phyloP scores from a whole-genome alignment of 495 filamentous ascomycete species.

The Trichoderma virens region DNA sequence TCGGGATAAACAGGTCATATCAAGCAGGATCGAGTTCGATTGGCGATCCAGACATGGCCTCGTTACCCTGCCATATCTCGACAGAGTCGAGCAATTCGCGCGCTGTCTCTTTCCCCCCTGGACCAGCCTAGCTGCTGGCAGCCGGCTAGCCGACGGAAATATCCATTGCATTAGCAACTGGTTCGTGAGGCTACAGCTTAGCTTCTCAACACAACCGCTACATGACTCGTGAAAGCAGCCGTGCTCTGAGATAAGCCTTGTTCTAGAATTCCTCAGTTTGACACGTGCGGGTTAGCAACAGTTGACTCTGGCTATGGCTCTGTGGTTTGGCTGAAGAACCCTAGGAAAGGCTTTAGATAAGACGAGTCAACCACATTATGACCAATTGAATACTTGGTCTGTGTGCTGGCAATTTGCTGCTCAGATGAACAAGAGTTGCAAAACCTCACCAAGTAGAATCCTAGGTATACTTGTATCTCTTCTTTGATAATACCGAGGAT shows the following conservation, averaged over 20 bases:
- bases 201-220: background rate
- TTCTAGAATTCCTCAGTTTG: background rate
- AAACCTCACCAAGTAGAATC: too few species aligned
- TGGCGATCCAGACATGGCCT: background rate
- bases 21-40: background rate
- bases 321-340: too few species aligned
- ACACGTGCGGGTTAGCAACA: too few species aligned
- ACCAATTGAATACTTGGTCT: too few species aligned
- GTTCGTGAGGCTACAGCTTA: background rate
- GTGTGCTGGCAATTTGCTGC: too few species aligned
- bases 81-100: background rate
- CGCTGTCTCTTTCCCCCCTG: background rate
- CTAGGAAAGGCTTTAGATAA: too few species aligned
- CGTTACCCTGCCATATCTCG: background rate
- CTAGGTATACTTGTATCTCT: too few species aligned
- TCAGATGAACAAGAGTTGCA: too few species aligned
- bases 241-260: constrained; percentile 1
- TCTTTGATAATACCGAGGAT: too few species aligned
- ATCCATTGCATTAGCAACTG: background rate
- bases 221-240: background rate
- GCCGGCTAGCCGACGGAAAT: background rate
- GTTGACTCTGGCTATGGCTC: too few species aligned
- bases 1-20: background rate
- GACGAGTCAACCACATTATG: too few species aligned
- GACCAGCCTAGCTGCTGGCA: too few species aligned